These are phyloP conservation scores for Termitomyces sp. DNA, from an alignment of 768 basidiomycete genomes.

Conservation along the genomic window DNA sequence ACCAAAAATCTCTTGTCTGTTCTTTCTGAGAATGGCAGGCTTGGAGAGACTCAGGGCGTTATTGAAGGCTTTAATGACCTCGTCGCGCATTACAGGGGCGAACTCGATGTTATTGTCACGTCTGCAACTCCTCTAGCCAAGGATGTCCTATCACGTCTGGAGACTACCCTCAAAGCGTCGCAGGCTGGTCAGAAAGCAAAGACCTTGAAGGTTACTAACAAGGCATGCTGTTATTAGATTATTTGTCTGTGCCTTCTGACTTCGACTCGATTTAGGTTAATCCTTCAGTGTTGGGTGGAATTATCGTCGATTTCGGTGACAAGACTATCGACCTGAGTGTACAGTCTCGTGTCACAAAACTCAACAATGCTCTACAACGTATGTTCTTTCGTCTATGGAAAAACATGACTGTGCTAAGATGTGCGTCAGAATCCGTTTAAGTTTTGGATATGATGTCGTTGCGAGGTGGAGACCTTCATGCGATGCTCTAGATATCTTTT, in stretches of 20 bases:
- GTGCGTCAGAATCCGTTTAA: constrained; percentile 33
- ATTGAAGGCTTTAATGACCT: constrained; percentile 91
- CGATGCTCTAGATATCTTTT: constrained; percentile 12
- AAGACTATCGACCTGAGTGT: constrained; percentile 97
- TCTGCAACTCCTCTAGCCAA: constrained; percentile 77
- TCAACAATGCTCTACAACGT: constrained; percentile 87
- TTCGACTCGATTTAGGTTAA: constrained; percentile 58
- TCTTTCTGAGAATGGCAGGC: constrained; percentile 89
- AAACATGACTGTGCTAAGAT: background rate
- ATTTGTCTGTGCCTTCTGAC: background rate
- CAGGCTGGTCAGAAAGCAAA: constrained; percentile 85
- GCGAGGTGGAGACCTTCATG: background rate
- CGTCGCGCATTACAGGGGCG: constrained; percentile 85
- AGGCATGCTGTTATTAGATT: constrained; percentile 42
- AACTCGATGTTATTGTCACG: constrained; percentile 89
- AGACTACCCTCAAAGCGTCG: constrained; percentile 80
- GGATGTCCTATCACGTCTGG: constrained; percentile 72
- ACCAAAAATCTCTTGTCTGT: constrained; percentile 90
- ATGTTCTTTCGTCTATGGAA: constrained; percentile 23
- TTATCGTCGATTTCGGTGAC: constrained; percentile 96
- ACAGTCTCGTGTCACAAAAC: constrained; percentile 87
- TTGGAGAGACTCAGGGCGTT: constrained; percentile 78
- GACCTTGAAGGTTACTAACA: constrained; percentile 84
- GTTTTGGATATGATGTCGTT: constrained; percentile 1
- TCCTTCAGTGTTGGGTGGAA: constrained; percentile 83